These are phyloP conservation scores for Auricularia auricula-judae DNA, from an alignment of 768 basidiomycete genomes.

Conservation along the genomic window DNA sequence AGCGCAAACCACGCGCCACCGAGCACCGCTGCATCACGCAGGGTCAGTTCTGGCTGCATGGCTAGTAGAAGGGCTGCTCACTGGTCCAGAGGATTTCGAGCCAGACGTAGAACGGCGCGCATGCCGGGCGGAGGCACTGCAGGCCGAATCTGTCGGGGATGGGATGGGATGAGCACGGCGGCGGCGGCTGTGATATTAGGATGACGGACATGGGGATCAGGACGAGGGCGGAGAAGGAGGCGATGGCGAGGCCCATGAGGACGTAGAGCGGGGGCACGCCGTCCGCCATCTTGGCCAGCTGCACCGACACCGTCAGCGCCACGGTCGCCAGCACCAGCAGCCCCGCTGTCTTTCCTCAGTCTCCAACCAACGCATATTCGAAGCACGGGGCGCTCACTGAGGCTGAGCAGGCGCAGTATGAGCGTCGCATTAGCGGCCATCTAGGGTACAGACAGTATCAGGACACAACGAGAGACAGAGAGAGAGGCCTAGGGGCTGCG, in stretches of 20 bases:
- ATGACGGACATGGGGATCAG: neutral
- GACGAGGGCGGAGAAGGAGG: neutral
- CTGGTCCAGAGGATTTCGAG: neutral
- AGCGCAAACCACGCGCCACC: neutral
- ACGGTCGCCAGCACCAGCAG: neutral
- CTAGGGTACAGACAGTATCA: neutral
- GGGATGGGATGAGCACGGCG: neutral
- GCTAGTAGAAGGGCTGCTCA: neutral
- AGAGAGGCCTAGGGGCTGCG: neutral
- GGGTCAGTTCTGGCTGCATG: too few relatives aligned
- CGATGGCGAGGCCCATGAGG: neutral
- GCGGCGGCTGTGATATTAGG: too few relatives aligned
- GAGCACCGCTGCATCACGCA: neutral
- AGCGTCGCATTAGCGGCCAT: neutral
- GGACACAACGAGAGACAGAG: neutral
- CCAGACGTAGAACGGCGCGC: neutral
- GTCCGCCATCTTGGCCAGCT: neutral
- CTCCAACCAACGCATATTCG: neutral
- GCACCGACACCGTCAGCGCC: neutral
- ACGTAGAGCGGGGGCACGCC: neutral
- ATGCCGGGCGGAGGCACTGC: neutral
- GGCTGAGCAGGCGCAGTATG: neutral
- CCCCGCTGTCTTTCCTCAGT: neutral
- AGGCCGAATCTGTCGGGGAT: neutral
- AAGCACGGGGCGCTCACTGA: neutral